Evolutionary conservation across 768 basidiomycete species (phyloP), one percentile per base, ranked within the genome.

Genomic region (Vishniacozyma victoriae): DNA sequence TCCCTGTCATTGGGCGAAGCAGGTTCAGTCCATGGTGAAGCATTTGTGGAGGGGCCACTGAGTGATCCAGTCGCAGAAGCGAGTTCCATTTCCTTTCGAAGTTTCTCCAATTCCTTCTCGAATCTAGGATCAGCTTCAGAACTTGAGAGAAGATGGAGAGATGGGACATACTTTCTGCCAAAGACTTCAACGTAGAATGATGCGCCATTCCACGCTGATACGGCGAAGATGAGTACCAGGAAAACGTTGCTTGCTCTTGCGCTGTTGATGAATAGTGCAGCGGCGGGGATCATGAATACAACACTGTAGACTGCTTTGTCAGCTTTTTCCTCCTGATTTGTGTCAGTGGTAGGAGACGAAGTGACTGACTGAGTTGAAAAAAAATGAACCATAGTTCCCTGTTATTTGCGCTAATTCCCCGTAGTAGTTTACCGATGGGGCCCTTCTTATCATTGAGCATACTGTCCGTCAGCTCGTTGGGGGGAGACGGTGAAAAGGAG

Each of bases 181-280:
- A 93, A 95, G 16, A 95, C 91, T 48, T 95, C 91, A 45, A 95
- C 91, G 70, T 95, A 95, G 76, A 84, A 95, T 14, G 47, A 53
- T 13, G 67, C 90, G 9, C 92, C 92, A 66, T 96, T 97, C 91
- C 91, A 97, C 0, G 86, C 89, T 50, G 86, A 86, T 37, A 90
- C 87, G 14, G 79, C 76, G 62, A 96, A 87, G 36, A 96, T 85
- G 55, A 79, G 56, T 31, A 92, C 73, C 19, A 96, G 73, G 74
- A 90, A 95, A 2, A 78, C 70, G 15, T 79, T 81, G 58, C 87
- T 90, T 80, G 84, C 87, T 48, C 78, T 75, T 3, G 85, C 74
- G 59, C 83, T 87, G 61, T 86, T 79, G 63, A 93, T 93, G 35
- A 95, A 76, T 23, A 92, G 44, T 62, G 82, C 87, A 3, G 92